These are phyloP conservation scores for Dillenia suffruticosa DNA, from an alignment of 164 flowering plant species.

Conservation along the genomic window DNA sequence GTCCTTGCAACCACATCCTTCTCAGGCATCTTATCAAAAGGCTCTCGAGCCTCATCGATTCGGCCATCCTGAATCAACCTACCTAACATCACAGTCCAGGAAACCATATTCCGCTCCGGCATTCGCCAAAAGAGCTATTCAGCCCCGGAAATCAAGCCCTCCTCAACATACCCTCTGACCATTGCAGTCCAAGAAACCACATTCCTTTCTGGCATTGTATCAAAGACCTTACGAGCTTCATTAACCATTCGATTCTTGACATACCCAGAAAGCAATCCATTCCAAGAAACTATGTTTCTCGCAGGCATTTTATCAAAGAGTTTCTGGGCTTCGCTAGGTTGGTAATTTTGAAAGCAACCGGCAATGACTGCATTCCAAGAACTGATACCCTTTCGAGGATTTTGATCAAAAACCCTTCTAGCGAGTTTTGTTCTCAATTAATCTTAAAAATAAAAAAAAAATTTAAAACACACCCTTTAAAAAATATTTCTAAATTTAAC, in stretches of 20 bases:
- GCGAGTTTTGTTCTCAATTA: no score
- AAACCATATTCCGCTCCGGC: constrained; percentile 76
- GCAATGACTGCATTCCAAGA: constrained; percentile 68
- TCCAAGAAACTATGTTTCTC: constrained; percentile 60
- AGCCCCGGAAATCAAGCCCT: constrained; percentile 52
- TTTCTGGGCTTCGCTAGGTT: constrained; percentile 37
- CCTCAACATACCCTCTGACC: constrained; percentile 63
- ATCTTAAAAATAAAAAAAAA: no score
- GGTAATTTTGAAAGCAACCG: constrained; percentile 50
- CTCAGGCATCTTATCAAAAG: constrained; percentile 62
- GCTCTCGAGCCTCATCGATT: constrained; percentile 54
- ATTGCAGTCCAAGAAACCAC: constrained; percentile 77
- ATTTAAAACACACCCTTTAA: no score
- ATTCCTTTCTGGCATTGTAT: constrained; percentile 57
- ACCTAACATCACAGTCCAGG: constrained; percentile 80
- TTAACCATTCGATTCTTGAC: constrained; percentile 46
- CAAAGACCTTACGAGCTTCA: constrained; percentile 55
- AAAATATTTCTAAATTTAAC: no score
- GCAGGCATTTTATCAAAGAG: constrained; percentile 66
- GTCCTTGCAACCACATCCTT: constrained; percentile 77
- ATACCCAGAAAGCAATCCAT: constrained; percentile 64
- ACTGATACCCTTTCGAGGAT: constrained; percentile 31
- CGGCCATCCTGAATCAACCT: constrained; percentile 58
- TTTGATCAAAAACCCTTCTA: constrained; percentile 48
- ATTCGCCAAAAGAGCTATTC: constrained; percentile 56